A percentile compares a stretch with the other conserved stretches of the same genome.
phyloP scores from a whole-genome alignment of 768 basidiomycete species.

The Lentinula sp. region DNA sequence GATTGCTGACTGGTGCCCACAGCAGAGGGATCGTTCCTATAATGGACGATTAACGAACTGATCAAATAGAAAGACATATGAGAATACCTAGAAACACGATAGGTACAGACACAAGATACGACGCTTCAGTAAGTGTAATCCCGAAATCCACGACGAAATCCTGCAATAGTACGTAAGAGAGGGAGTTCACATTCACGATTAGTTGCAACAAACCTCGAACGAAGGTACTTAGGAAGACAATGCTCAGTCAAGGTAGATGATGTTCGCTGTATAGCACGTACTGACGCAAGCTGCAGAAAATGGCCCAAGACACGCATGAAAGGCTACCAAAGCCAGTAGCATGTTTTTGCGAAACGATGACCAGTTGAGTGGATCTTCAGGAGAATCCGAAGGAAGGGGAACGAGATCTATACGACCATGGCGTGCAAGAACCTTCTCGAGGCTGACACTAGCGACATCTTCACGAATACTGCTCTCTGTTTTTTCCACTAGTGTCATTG shows the following conservation, averaged over 20 bases:
- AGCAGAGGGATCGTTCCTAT: background rate
- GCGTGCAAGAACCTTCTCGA: background rate
- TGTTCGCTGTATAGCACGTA: background rate
- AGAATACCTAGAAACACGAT: background rate
- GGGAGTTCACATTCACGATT: background rate
- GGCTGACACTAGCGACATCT: background rate
- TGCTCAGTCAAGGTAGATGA: background rate
- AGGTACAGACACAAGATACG: background rate
- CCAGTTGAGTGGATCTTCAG: slow-evolving; percentile 1
- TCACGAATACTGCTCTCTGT: background rate
- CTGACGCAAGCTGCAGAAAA: background rate
- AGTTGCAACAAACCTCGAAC: background rate
- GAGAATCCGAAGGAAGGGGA: background rate
- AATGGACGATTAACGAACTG: no score
- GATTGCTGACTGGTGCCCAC: background rate
- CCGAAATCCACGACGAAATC: background rate
- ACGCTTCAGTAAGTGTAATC: background rate
- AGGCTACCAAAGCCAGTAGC: background rate
- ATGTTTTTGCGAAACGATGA: background rate
- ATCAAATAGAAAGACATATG: no score
- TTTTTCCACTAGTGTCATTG: background rate
- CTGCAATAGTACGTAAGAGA: background rate
- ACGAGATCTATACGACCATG: slow-evolving; percentile 1
- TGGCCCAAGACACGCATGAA: background rate
- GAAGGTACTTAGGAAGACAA: background rate